These are phyloP conservation scores for Triticum timopheevii DNA, from an alignment of 176 grass and related monocot genomes.

Conservation along the genomic window DNA sequence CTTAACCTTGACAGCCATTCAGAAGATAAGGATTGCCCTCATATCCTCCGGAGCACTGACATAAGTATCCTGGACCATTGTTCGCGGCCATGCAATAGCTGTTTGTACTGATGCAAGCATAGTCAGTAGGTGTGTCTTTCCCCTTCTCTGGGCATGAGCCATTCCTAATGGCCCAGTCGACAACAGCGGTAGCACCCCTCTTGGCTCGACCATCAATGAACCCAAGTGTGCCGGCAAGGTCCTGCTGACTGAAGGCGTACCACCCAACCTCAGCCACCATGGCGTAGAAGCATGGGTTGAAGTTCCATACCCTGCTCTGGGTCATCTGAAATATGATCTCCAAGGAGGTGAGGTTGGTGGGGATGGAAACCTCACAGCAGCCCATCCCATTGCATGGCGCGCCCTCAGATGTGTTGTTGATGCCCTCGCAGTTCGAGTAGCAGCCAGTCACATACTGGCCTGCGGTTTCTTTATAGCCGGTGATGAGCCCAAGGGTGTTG, in stretches of 20 bases:
- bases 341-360: background rate
- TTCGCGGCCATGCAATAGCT: background rate
- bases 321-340: background rate
- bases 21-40: background rate
- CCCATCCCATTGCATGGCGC: background rate
- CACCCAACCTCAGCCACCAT: too few species aligned
- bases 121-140: background rate
- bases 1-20: background rate
- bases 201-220: background rate
- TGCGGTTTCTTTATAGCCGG: too few species aligned
- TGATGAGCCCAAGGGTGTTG: too few species aligned
- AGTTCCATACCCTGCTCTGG: too few species aligned
- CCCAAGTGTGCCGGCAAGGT: background rate
- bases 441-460: too few species aligned
- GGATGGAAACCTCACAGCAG: background rate
- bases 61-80: slow-evolving; percentile 25
- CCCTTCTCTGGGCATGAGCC: background rate
- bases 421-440: too few species aligned
- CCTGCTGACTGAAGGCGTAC: too few species aligned
- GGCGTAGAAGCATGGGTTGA: too few species aligned
- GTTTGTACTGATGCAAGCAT: background rate
- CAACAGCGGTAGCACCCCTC: background rate
- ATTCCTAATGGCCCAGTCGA: background rate
- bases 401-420: too few species aligned
- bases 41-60: slow-evolving; percentile 18